Percentiles rank a stretch among this genome's conserved stretches.
Evolutionary conservation across 495 filamentous ascomycete genomes (phyloP).

Genomic region (Penicillium soppii): DNA sequence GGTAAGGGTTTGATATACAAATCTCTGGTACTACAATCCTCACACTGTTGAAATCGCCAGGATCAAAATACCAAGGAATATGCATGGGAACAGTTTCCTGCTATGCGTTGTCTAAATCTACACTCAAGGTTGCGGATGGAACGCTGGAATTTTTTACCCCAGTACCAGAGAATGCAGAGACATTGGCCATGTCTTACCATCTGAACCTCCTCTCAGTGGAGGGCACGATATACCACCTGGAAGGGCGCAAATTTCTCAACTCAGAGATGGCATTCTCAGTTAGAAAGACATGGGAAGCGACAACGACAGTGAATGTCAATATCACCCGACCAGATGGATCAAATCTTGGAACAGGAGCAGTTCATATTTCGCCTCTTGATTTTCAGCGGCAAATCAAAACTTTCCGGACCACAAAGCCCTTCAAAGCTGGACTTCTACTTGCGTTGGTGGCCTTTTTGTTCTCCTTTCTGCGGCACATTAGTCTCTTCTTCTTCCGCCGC

Average conservation of each 20-base stretch:
- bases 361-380: conserved; percentile 54
- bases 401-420: conserved; percentile 29
- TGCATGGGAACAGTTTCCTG: conserved; percentile 63
- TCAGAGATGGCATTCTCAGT: conserved; percentile 55
- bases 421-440: background rate
- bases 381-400: conserved; percentile 59
- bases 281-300: conserved; percentile 57
- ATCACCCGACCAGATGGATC: conserved; percentile 37
- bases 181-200: conserved; percentile 59
- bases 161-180: conserved; percentile 55
- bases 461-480: conserved; percentile 56
- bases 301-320: conserved; percentile 62
- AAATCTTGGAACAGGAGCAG: conserved; percentile 56
- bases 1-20: background rate
- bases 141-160: conserved; percentile 47
- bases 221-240: conserved; percentile 51
- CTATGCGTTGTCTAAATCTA: conserved; percentile 51
- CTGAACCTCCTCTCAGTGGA: conserved; percentile 57
- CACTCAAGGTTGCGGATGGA: conserved; percentile 37
- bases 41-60: background rate
- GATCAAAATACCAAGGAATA: conserved; percentile 10
- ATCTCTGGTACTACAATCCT: background rate
- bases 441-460: conserved; percentile 29
- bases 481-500: conserved; percentile 55
- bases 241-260: conserved; percentile 64